Percentiles rank a stretch among this genome's conserved stretches.
These are phyloP conservation scores for Jatropha curcas DNA, from an alignment of 345 rosid genomes.

Conservation along the genomic window DNA sequence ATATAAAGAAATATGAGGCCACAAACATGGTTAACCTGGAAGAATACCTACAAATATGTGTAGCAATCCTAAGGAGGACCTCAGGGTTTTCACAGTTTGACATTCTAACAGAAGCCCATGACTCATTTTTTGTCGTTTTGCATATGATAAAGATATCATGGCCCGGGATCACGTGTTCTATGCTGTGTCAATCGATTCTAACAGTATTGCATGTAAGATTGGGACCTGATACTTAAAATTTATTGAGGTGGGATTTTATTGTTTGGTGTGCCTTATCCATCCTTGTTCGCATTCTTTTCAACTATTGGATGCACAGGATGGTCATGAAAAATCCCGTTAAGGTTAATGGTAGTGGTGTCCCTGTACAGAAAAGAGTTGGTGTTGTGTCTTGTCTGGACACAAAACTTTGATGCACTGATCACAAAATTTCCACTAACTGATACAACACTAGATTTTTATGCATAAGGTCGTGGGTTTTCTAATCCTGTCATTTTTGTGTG, in stretches of 20 bases:
- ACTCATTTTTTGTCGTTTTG: slow-evolving; percentile 6
- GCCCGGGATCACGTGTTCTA: neutral
- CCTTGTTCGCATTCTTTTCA: neutral
- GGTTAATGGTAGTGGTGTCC: neutral
- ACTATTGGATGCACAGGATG: slow-evolving; percentile 5
- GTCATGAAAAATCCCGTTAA: neutral
- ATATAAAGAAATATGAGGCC: too few relatives aligned
- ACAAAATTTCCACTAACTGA: neutral
- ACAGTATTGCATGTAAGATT: neutral
- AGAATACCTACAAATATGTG: neutral
- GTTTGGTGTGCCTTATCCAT: slow-evolving; percentile 10
- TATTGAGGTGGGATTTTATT: slow-evolving; percentile 1
- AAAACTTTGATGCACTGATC: neutral
- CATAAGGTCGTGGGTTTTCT: neutral
- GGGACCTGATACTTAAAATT: neutral
- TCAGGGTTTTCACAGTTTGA: neutral
- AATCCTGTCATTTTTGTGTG: neutral
- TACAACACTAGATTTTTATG: neutral
- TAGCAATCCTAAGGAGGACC: neutral
- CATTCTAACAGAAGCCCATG: neutral
- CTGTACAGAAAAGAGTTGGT: neutral
- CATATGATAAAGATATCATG: neutral
- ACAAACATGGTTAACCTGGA: neutral
- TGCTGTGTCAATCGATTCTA: neutral
- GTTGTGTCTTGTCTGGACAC: slow-evolving; percentile 1